phyloP scores from a whole-genome alignment of 352 stramenopile genomes.

The Globisporangium spinosum region DNA sequence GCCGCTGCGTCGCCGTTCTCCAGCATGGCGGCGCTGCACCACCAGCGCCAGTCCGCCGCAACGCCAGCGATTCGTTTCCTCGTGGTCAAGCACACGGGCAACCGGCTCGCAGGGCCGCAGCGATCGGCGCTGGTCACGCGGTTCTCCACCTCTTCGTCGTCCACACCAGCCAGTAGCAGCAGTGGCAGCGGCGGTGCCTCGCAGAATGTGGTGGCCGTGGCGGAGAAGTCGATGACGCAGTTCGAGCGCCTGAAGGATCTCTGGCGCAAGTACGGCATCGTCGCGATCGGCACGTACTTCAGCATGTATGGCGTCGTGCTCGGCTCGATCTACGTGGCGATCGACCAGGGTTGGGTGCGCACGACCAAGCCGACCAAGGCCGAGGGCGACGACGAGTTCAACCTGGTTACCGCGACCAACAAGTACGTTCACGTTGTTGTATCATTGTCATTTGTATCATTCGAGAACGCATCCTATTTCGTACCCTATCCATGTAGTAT shows the following conservation, averaged over 20 bases:
- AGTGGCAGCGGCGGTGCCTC: conserved; percentile 2
- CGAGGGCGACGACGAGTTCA: conserved; percentile 49
- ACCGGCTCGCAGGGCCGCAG: background rate
- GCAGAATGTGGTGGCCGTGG: conserved; percentile 25
- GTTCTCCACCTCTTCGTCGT: conserved; percentile 26
- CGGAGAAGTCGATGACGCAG: conserved; percentile 39
- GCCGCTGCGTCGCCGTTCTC: conserved; percentile 7
- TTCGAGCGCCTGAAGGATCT: conserved; percentile 68
- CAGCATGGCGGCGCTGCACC: background rate
- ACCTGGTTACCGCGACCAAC: conserved; percentile 80
- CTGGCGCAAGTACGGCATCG: conserved; percentile 81
- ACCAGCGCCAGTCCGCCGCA: background rate
- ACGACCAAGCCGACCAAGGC: conserved; percentile 33
- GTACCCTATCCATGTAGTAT: background rate
- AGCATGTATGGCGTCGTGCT: conserved; percentile 73
- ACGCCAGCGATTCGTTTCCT: conserved; percentile 7
- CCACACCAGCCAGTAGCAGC: background rate
- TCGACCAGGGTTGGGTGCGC: conserved; percentile 74
- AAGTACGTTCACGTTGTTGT: conserved; percentile 34
- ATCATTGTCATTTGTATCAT: background rate
- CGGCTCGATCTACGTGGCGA: conserved; percentile 77
- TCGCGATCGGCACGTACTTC: conserved; percentile 83
- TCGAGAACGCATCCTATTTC: background rate
- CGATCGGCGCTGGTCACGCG: conserved; percentile 13
- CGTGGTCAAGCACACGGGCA: conserved; percentile 9